Base-by-base conservation (phyloP, 805 yeast species). In the Starmerella vitae region DNA sequence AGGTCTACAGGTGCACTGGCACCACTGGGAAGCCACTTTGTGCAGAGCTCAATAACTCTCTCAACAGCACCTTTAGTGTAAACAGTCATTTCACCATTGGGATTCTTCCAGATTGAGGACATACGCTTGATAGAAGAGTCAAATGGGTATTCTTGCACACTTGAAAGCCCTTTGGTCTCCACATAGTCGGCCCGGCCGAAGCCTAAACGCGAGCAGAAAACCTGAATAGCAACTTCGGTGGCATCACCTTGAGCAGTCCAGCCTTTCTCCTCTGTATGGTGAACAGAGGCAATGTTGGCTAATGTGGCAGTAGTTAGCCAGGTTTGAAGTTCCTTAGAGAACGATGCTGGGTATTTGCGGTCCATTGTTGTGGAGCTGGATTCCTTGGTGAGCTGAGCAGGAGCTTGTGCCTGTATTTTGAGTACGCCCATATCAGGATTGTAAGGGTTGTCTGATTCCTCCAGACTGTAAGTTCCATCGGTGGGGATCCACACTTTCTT, bases 221-320 rank as follows among this genome's bases (percentile, higher is more conserved):
- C 88, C 53, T 81, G 88, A 45, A 83, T 77, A 3, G 94, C 93
- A 52, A 79, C 76, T 61, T 83, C 94, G 3, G 94, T 83, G 30
- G 94, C 88, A 55, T 83, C 94, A 43, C 94, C 94, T 54, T 75
- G 77, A 8, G 84, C 85, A 49, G 70, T 72, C 93, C 93, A 82
- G 22, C 68, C 68, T 14, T 63, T 65, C 18, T 58, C 60, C 26
- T 22, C 26, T n/a, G 55, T 59, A 42, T 67, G 61, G 45, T 67
- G 70, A 3, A 83, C 74, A 9, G 67, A 65, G 3, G 94, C 88
- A 51, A 82, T 74, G 51, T 83, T 84, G 26, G 93, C 93, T 45
- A 84, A 60, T 1, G 91, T 70, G 2, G 93, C 83, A 34, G 78
- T 64, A 20, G 60, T 53, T 38, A 79, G 57, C 80, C 83, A 82